Evolutionary conservation across 2,329 filamentous ascomycete genomes (phyloP).

Genomic region (Fusarium sp.): DNA sequence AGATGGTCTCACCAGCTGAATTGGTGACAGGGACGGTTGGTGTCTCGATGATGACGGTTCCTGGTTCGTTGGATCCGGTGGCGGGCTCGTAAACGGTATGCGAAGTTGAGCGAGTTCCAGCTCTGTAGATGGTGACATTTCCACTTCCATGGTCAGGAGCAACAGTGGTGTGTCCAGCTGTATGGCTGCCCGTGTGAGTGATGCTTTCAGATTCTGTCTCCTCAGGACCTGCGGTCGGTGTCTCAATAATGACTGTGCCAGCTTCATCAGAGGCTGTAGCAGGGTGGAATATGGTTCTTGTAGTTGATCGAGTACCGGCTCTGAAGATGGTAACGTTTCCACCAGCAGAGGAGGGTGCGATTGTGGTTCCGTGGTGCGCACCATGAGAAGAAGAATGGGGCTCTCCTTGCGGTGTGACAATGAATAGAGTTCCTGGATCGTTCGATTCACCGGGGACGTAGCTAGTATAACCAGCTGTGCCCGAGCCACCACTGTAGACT

Average conservation of each 20-base stretch:
- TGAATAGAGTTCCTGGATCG: neutral
- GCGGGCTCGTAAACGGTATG: neutral
- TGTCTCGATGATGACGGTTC: slow-evolving; percentile 17
- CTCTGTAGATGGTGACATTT: slow-evolving; percentile 3
- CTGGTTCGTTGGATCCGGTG: neutral
- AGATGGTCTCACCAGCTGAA: neutral
- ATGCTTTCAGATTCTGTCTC: neutral
- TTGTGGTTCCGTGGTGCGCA: neutral
- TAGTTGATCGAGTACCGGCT: slow-evolving; percentile 7
- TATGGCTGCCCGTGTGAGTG: neutral
- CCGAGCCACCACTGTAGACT: slow-evolving; percentile 8
- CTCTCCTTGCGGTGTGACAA: neutral
- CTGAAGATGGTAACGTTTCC: slow-evolving; percentile 5
- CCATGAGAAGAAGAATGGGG: neutral
- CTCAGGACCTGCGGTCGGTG: neutral
- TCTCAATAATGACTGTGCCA: slow-evolving; percentile 19
- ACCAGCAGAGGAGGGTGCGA: neutral
- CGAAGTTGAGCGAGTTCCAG: neutral
- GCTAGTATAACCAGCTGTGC: neutral
- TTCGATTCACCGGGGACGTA: neutral
- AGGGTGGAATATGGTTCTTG: slow-evolving; percentile 6
- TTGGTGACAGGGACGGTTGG: neutral
- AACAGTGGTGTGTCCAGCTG: neutral
- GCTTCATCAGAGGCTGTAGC: slow-evolving; percentile 11
- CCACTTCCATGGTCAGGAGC: neutral